Percentiles rank a stretch among this genome's conserved stretches.
phyloP scores from a whole-genome alignment of 225 moss, liverwort and hornwort genomes.

The Bryum argenteum region DNA sequence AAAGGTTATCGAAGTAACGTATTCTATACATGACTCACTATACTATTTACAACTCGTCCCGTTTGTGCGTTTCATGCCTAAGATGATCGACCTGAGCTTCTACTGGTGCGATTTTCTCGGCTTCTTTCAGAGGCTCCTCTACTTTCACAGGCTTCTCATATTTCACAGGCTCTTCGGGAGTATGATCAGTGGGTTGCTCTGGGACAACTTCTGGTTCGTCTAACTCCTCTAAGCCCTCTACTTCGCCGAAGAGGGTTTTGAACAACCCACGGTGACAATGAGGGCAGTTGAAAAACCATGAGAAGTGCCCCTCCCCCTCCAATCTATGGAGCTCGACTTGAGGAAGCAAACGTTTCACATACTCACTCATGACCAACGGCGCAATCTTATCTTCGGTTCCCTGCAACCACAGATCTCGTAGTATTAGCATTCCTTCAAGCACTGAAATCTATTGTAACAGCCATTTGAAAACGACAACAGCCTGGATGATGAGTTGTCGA shows the following conservation, averaged over 20 bases:
- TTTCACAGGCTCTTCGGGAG: conserved; percentile 23
- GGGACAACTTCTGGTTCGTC: conserved; percentile 20
- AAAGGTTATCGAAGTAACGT: neutral
- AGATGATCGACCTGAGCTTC: conserved; percentile 22
- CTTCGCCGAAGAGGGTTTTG: conserved; percentile 68
- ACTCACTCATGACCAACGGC: conserved; percentile 64
- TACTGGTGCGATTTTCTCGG: conserved; percentile 20
- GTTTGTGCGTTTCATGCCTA: conserved; percentile 3
- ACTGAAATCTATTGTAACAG: neutral
- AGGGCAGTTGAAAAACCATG: conserved; percentile 88
- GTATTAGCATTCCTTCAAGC: neutral
- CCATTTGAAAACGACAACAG: neutral
- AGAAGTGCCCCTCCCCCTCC: conserved; percentile 87
- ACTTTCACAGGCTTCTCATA: neutral
- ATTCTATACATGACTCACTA: conserved; percentile 22
- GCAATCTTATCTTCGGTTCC: conserved; percentile 78
- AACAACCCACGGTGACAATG: conserved; percentile 73
- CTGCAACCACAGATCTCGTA: conserved; percentile 41
- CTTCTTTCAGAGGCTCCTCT: conserved; percentile 1
- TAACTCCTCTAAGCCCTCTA: conserved; percentile 49
- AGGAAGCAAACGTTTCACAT: conserved; percentile 60
- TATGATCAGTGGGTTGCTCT: neutral
- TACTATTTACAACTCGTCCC: conserved; percentile 39
- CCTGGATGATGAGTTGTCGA: neutral
- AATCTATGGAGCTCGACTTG: conserved; percentile 69